A percentile compares a stretch with the other conserved stretches of the same genome.
Evolutionary conservation across 257 asterid genomes (phyloP).

Genomic region (Petunia secreta): DNA sequence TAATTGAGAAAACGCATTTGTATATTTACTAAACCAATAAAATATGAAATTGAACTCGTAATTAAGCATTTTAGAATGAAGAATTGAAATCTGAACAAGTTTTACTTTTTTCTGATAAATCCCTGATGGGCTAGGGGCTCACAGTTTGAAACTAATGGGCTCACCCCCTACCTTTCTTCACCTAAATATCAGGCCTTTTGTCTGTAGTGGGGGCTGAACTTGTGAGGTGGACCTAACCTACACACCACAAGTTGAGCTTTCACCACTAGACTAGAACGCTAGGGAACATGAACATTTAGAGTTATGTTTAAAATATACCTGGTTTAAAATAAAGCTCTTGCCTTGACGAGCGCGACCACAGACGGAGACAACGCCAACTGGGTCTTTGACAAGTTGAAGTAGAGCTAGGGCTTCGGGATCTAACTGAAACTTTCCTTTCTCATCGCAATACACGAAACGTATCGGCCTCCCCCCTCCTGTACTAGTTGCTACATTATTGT

Average conservation of each 20-base stretch:
- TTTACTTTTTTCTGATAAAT: neutral
- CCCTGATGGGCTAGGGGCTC: no score
- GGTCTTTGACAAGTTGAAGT: conserved; percentile 92
- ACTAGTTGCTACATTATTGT: conserved; percentile 34
- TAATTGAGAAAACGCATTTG: neutral
- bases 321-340: conserved; percentile 86
- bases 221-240: no score
- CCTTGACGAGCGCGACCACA: conserved; percentile 99
- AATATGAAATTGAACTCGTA: neutral
- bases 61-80: neutral
- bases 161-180: no score
- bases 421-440: conserved; percentile 82
- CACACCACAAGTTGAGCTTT: no score
- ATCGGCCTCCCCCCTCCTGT: conserved; percentile 92
- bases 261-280: no score
- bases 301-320: conserved; percentile 45
- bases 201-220: no score
- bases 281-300: neutral
- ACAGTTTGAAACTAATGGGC: no score
- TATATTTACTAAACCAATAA: neutral
- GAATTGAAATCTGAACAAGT: neutral
- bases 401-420: conserved; percentile 95
- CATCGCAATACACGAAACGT: conserved; percentile 88
- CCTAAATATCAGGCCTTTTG: no score
- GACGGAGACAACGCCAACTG: conserved; percentile 94